Evolutionary conservation across 2,329 filamentous ascomycete genomes (phyloP).

Genomic region (Microsporum canis): DNA sequence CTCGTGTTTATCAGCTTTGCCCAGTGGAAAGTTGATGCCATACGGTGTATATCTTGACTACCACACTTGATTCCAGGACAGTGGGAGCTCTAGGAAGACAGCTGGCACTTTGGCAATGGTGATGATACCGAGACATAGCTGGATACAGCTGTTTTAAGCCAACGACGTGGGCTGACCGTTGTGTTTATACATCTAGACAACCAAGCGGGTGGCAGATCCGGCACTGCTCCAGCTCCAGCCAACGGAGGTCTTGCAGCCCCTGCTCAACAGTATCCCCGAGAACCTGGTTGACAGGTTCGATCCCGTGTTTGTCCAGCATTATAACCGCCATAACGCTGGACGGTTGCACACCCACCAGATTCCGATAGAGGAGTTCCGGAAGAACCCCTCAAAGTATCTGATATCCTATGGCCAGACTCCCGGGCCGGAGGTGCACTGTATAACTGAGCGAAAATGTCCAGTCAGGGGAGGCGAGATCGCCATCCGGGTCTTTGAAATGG

Average conservation of each 20-base stretch:
- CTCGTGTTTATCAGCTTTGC: too few relatives aligned
- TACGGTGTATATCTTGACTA: too few relatives aligned
- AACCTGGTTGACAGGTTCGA: slow-evolving; percentile 31
- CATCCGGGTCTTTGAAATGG: slow-evolving; percentile 32
- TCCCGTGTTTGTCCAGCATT: slow-evolving; percentile 32
- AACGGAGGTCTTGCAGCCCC: slow-evolving; percentile 23
- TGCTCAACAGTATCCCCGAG: slow-evolving; percentile 33
- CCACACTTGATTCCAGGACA: too few relatives aligned
- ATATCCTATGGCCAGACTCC: slow-evolving; percentile 29
- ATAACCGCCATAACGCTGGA: slow-evolving; percentile 34
- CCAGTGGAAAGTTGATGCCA: too few relatives aligned
- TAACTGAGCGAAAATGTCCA: slow-evolving; percentile 32
- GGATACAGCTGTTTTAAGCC: neutral
- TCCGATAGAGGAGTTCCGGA: slow-evolving; percentile 30
- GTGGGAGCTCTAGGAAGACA: too few relatives aligned
- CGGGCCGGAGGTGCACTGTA: slow-evolving; percentile 28
- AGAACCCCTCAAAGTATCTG: slow-evolving; percentile 30
- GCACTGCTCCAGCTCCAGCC: slow-evolving; percentile 21
- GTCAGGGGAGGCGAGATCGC: slow-evolving; percentile 31
- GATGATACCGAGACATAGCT: neutral
- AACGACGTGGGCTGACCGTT: neutral
- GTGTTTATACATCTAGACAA: neutral
- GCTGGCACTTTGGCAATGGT: neutral
- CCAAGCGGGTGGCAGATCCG: slow-evolving; percentile 11
- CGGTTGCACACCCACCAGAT: slow-evolving; percentile 34